phyloP scores from a whole-genome alignment of 345 rosid genomes.

The Diplotaxis tenuifolia region DNA sequence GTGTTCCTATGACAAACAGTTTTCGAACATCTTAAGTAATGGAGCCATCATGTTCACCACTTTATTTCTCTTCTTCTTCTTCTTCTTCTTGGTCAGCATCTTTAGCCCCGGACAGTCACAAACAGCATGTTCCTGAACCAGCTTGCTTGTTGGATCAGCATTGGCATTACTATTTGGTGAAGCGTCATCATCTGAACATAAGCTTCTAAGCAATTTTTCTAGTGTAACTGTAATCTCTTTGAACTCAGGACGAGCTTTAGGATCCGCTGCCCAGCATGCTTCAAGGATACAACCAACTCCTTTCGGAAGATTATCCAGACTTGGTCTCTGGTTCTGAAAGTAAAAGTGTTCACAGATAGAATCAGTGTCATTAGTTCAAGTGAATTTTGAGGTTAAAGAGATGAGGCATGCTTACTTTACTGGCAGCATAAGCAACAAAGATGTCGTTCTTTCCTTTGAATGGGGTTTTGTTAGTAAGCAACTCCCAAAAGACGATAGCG shows the following conservation, averaged over 20 bases:
- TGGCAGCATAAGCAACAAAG: constrained; percentile 54
- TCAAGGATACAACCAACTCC: constrained; percentile 45
- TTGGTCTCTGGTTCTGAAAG: constrained; percentile 66
- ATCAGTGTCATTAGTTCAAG: neutral
- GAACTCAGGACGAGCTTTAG: constrained; percentile 59
- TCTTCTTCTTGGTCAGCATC: constrained; percentile 19
- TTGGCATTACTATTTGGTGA: neutral
- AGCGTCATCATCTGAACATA: constrained; percentile 15
- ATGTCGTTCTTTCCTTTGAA: constrained; percentile 54
- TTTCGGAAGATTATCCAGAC: constrained; percentile 54
- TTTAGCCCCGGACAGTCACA: constrained; percentile 19
- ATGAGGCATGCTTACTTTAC: constrained; percentile 43
- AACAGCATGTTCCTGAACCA: constrained; percentile 25
- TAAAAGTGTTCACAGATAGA: neutral
- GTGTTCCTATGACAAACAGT: neutral
- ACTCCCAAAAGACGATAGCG: constrained; percentile 71
- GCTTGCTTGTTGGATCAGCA: constrained; percentile 13
- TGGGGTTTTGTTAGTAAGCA: constrained; percentile 63
- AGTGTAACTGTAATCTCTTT: constrained; percentile 46
- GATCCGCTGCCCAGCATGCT: constrained; percentile 69
- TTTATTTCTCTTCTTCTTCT: constrained; percentile 20
- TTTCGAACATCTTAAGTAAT: constrained; percentile 26
- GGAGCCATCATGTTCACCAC: constrained; percentile 10
- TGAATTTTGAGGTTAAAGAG: neutral
- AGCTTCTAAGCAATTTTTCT: constrained; percentile 21